Evolutionary conservation across 768 basidiomycete species (phyloP), one percentile per base, ranked within the genome.

Genomic region (Lenzites betulinus): DNA sequence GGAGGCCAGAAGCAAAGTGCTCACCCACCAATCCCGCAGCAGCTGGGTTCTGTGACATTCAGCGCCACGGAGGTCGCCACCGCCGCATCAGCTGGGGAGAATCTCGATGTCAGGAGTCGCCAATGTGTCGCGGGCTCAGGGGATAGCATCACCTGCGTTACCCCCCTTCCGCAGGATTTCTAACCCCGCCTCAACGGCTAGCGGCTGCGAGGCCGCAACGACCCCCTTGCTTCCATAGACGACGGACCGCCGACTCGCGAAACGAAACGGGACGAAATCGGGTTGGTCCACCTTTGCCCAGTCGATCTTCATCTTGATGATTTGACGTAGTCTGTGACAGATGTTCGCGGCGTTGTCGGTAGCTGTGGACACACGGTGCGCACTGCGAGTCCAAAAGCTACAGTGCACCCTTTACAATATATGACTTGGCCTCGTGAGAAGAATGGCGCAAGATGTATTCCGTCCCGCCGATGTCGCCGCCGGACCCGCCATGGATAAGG

Each of bases 151-250:
- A 92, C 93, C 95, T 67, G 96, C 96, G 77, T 99, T 99, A 52
- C 97, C 97, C 13, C 97, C 97, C 73, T 88, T 90, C 54, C 88
- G 81, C 25, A 99, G 77, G 64, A 99, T 91, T 74, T 97, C 94
- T 30, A 98, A 74, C 0, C 96, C 97, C 18, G 93, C 95, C 70
- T 92, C 89, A 16, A 89, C 87, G 1, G 97, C 97, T 39, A 94
- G 79, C 49, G 97, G 93, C 70, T 99, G 97, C 25, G 92, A 90
- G 28, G 89, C 89, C 8, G 93, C 85, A 4, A 98, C 90, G 35
- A 96, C 77, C 7, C 95, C 74, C 59, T 75, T 75, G 13, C 78
- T 79, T 6, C 81, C 80, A 65, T 81, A 84, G 30, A 84, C 81
- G 23, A 92, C 89, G 8, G 93, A 95, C 65, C 94, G 77, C 18